Evolutionary conservation across 2,329 filamentous ascomycete species (phyloP).

Genomic region (Exophiala phaeomuriformis): DNA sequence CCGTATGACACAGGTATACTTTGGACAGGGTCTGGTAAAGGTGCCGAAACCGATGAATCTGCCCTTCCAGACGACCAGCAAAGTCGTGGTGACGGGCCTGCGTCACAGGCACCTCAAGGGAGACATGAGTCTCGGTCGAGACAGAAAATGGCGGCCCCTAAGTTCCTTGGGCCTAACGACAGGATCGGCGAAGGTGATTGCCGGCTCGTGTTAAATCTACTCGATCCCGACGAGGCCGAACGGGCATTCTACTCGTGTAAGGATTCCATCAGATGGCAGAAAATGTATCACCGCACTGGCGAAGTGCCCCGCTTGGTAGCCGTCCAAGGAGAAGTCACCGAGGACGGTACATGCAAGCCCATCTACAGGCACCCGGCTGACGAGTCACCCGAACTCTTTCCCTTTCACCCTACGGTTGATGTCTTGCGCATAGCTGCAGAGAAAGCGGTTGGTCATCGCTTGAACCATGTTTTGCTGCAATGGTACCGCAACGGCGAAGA

Average conservation of each 20-base stretch:
- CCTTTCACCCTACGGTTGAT: conserved; percentile 67
- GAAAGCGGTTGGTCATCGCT: conserved; percentile 62
- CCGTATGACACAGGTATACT: neutral
- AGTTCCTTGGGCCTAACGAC: conserved; percentile 38
- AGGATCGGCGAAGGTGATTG: conserved; percentile 75
- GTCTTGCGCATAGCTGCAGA: conserved; percentile 63
- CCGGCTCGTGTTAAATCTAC: conserved; percentile 60
- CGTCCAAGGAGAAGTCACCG: conserved; percentile 66
- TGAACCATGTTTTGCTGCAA: conserved; percentile 92
- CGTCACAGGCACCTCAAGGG: neutral
- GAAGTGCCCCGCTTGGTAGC: conserved; percentile 87
- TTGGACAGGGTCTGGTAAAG: neutral
- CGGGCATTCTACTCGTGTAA: conserved; percentile 30
- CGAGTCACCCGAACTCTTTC: conserved; percentile 67
- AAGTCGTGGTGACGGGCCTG: neutral
- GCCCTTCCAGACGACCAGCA: neutral
- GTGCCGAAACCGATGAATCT: neutral
- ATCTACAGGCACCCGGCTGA: conserved; percentile 95
- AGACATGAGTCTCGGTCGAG: neutral
- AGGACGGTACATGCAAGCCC: conserved; percentile 64
- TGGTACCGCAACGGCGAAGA: conserved; percentile 83
- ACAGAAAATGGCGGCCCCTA: conserved; percentile 10
- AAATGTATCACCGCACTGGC: conserved; percentile 86
- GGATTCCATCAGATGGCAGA: conserved; percentile 73
- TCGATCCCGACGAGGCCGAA: conserved; percentile 58